These are phyloP conservation scores for Scutellaria galericulata DNA, from an alignment of 257 asterid species.

Conservation along the genomic window DNA sequence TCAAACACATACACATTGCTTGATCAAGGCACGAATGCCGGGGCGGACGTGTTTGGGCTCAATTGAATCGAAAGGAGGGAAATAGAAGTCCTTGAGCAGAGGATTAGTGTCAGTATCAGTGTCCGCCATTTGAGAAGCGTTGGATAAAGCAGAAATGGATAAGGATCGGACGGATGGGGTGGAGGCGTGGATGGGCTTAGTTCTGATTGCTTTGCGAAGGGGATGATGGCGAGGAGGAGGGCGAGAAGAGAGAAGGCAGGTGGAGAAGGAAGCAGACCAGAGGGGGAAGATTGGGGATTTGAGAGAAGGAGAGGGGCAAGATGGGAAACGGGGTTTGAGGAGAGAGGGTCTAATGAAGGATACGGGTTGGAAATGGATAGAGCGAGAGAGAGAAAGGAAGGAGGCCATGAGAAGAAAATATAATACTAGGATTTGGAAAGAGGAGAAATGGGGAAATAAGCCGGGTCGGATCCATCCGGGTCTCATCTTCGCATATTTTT, in stretches of 20 bases:
- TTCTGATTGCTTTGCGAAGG: conserved; percentile 33
- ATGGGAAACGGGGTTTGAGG: conserved; percentile 35
- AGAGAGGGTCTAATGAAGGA: conserved; percentile 49
- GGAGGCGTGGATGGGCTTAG: conserved; percentile 19
- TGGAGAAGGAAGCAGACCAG: conserved; percentile 72
- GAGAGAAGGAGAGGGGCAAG: conserved; percentile 39
- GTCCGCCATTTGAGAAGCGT: conserved; percentile 40
- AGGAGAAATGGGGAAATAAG: conserved; percentile 27
- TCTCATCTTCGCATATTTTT: conserved; percentile 31
- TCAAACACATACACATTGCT: conserved; percentile 58
- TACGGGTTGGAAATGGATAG: conserved; percentile 56
- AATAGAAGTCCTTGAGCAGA: conserved; percentile 70
- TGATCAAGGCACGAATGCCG: conserved; percentile 80
- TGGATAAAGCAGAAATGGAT: conserved; percentile 40
- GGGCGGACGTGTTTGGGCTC: conserved; percentile 87
- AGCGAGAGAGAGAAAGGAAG: conserved; percentile 48
- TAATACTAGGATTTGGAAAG: conserved; percentile 20
- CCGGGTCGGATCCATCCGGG: conserved; percentile 42
- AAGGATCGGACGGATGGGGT: conserved; percentile 50
- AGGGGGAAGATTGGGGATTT: conserved; percentile 75
- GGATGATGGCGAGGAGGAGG: conserved; percentile 34
- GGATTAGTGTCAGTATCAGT: conserved; percentile 53
- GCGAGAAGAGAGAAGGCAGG: conserved; percentile 65
- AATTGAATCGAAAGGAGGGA: conserved; percentile 86
- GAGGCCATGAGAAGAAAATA: conserved; percentile 50